Evolutionary conservation across 1,284 basidiomycete genomes (phyloP), one percentile per base, ranked within the genome.

Genomic region (Coniophora puteana): DNA sequence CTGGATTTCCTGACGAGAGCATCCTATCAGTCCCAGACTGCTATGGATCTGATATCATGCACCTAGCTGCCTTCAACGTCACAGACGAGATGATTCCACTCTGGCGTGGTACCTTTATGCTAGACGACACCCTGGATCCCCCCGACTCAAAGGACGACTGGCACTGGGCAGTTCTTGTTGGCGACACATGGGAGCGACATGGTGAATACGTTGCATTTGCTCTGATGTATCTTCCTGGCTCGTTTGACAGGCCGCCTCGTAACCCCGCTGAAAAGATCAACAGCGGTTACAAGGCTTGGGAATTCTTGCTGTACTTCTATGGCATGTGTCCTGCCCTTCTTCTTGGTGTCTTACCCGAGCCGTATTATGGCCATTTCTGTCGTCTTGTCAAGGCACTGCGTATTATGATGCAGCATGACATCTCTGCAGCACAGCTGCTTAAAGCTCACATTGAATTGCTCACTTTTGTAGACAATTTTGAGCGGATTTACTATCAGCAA

Each of bases 211-310:
- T 69, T 22, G 64, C 52, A 0, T 30, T 33, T 4, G 24, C 51
- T 11, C 52, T 43, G 2, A 30, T 18, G 23, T 61, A 62, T 37
- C 34, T 64, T 16, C 63, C 61, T 20, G 50, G 54, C 11, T 62
- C 52, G 3, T 67, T 64, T 48, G 55, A 64, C 37, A 37, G 53
- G 1, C 51, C 60, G 6, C 65, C 64, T 7, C 55, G 55, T 11
- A 62, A 69, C 44, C 50, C 53, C 33, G 63, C 60, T 3, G 54
- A 65, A 27, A 68, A 67, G 29, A 56, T 67, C 3, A 57, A 53
- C 14, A 55, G 51, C 36, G 60, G 65, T 0, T 68, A 67, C 36
- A 67, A 67, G 36, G 60, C 63, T 4, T 55, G 51, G 48, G 66
- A 68, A 43, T 65, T 39, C 20, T 41, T 57, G 1, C 36, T 54